Base-by-base conservation (phyloP, 106 monocot species). In the Narthecium ossifragum region DNA sequence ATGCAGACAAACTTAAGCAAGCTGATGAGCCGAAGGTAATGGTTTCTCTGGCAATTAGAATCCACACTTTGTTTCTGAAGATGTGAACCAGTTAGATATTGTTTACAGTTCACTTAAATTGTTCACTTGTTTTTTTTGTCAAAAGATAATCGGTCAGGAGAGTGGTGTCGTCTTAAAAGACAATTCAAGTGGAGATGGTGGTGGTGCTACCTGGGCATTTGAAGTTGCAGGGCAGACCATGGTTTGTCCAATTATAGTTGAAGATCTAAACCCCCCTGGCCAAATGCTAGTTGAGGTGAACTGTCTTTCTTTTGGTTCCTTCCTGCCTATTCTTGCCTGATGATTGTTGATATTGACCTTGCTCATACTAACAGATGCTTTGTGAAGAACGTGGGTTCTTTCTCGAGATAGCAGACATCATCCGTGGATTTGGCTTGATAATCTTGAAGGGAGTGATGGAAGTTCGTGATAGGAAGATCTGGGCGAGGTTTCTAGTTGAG, bases 201-300 rank as follows among this genome's bases (percentile, higher is more conserved):
- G 74, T 20, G 89, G 98, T 48, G 76, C 98, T 47, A 98, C 98
- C 9, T 98, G 91, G 98, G 91, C 98, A 40, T 98, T 82, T 75
- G 98, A 98, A 70, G 81, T 91, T 70, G 98, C 81, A 34, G 87
- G 98, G 0, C 98, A 88, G 53, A 98, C 87, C 6, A 98, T 98
- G 86, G 79, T 91, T 18, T 98, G 91, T 30, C 98, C 98, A 15
- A 88, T 91, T 62, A 65, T 88, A 57, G 76, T 98, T 11, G 84
- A 98, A 71, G 87, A 98, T 51, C 68, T 91, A 53, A 78, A 68
- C 46, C 91, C 98, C 6, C 79, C 84, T 34, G 91, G 98, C 9
- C 98, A 98, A 54, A 91, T 98, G 98, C 82, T 85, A 15, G 80
- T 98, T 33, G 91, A 98, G 98, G 98, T 98, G 72, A 70, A 11